Evolutionary conservation across 805 yeast species (phyloP).

Genomic region (Scheffersomyces amazonensis): DNA sequence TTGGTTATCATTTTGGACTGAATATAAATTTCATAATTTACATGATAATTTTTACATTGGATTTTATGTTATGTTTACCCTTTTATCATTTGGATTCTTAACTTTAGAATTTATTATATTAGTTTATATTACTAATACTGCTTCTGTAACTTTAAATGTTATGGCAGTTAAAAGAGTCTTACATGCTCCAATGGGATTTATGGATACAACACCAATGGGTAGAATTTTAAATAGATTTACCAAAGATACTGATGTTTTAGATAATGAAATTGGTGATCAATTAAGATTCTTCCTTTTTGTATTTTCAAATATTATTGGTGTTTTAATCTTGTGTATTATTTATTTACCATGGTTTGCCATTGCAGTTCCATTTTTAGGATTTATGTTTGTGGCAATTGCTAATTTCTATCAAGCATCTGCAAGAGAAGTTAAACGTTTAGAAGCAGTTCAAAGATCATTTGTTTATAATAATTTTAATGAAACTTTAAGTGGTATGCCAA

Average conservation of each 20-base stretch:
- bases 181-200: constrained; percentile 77
- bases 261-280: constrained; percentile 74
- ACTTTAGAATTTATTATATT: constrained; percentile 42
- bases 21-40: constrained; percentile 44
- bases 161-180: constrained; percentile 57
- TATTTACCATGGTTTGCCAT: constrained; percentile 42
- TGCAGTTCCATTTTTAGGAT: constrained; percentile 29
- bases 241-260: constrained; percentile 81
- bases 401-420: constrained; percentile 36
- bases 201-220: constrained; percentile 88
- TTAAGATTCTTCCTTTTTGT: constrained; percentile 59
- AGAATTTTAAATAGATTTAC: constrained; percentile 83
- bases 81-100: constrained; percentile 46
- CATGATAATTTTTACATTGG: constrained; percentile 68
- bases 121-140: constrained; percentile 48
- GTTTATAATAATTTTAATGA: constrained; percentile 41
- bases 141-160: constrained; percentile 60
- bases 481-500: constrained; percentile 32
- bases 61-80: constrained; percentile 59
- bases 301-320: constrained; percentile 54
- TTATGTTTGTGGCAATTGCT: constrained; percentile 24
- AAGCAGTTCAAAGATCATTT: constrained; percentile 37
- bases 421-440: constrained; percentile 37
- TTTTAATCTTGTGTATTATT: constrained; percentile 33
- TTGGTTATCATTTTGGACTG: constrained; percentile 85